Base-by-base conservation (phyloP, 2,329 filamentous ascomycete genomes). In the Claviceps digitariae region DNA sequence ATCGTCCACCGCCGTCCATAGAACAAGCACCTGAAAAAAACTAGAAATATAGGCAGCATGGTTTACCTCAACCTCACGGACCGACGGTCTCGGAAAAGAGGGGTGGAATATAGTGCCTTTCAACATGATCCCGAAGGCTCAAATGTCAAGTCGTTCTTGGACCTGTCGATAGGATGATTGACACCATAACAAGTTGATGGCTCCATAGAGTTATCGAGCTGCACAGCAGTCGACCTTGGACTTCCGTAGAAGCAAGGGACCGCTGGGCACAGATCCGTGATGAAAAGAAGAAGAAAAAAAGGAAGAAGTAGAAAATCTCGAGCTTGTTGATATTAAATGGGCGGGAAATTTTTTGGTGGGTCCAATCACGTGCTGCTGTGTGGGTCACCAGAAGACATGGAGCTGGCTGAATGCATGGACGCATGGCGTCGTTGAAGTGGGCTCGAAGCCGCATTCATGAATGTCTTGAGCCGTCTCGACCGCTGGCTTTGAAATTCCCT, bases 131-230 rank as follows among this genome's bases (percentile, higher is more conserved):
- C 45, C 34, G 79, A 80, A 77, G 76, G 72, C 73, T 70, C 71
- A 70, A 74, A 72, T 52, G 69, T 74, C 75, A 72, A 70, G 73
- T 93, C 79, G 65, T 70, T 95, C 84, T 94, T 70, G 87, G 84
- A 93, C 83, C 87, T 93, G 90, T 95, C 88, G 86, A 90, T 87
- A 82, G 85, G 86, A 90, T 75, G 72, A 88, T 86, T 83, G 78
- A 86, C 84, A 90, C 81, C 86, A 89, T 83, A 71, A 64, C 67
- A 70, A 68, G 68, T 69, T 71, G 79, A 83, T 87, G 85, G 83
- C 84, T 90, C 86, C 86, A 83, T 88, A 69, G 67, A 66, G 73
- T 79, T 82, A 88, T 87, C 86, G 87, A 91, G 81, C 83, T 91
- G 87, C 82, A 66, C 81, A 86, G 79, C 72, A 79, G 77, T 90